Base-by-base conservation (phyloP, 345 rosid genomes). In the Ricinus communis region DNA sequence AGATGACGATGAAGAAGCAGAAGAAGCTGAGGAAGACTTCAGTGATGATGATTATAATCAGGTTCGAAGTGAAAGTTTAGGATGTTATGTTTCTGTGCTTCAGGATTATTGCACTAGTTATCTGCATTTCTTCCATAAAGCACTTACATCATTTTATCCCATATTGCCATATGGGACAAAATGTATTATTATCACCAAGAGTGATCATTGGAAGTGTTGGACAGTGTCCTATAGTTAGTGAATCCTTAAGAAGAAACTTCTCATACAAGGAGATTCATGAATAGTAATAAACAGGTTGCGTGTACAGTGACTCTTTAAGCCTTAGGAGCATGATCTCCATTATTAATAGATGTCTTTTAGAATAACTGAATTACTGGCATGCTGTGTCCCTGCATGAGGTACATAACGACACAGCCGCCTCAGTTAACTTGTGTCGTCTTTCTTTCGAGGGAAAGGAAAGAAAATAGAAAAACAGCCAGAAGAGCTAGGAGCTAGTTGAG, bases 41-140 rank as follows among this genome's bases (percentile, higher is more conserved):
- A 83, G 87, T 67, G 88, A 85, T 59, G 84, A 80, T 60, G 87
- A 86, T 61, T 86, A 85, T 73, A 73, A 83, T 64, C 82, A 83
- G 88, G 88, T 85, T 70, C 31, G 8, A 18, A 27, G 21, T n/a
- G 45, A 62, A 69, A 19, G 31, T 24, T 25, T 14, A 25, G 30
- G n/a, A 33, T n/a, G 38, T 67, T 41, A 14, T 54, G 30, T 21
- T 40, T 53, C 28, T 27, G 27, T 40, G 19, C 22, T 22, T 22
- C 21, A 22, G 3, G 45, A 60, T 33, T 60, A 2, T 33, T n/a
- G 62, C n/a, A 31, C 13, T 16, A 18, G 25, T 16, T 36, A 18
- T 31, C 41, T 58, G 18, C 24, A 25, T 22, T 12, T 27, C 3
- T 2, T 41, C 27, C 46, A 66, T 52, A n/a, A n/a, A n/a, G 14